Evolutionary conservation across 148 eudicot species (phyloP), one percentile per base, ranked within the genome.

Genomic region (Salicornia ramosissima): DNA sequence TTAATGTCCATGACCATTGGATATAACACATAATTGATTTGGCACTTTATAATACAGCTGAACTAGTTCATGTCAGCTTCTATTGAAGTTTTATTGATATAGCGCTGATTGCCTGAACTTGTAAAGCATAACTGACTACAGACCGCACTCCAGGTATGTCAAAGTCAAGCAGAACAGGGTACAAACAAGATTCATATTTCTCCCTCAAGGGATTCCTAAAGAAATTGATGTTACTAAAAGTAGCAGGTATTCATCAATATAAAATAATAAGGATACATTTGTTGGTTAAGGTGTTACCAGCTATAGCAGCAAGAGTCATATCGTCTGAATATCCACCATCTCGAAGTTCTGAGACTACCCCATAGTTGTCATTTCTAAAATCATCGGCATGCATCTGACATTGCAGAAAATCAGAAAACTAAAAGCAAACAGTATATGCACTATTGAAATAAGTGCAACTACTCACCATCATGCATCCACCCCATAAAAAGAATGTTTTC

Each of bases 261-360:
- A 3, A 49, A 60, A 45, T n/a, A n/a, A n/a, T n/a, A n/a, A n/a
- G n/a, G n/a, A n/a, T n/a, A n/a, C n/a, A n/a, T n/a, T n/a, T n/a
- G n/a, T n/a, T n/a, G n/a, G n/a, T n/a, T n/a, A n/a, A 66, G 10
- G 40, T 42, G 49, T 60, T 87, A 90, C 97, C 98, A 49, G 97
- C 77, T 72, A 93, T 90, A 78, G 98, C 98, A 42, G 98, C 98
- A 81, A 94, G 98, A 77, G 98, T 94, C 98, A 94, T 94, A 81
- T 90, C 98, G 79, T 94, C 98, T 65, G 98, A 94, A 74, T 94
- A 94, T 74, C 98, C 98, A 61, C 98, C 98, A 82, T 90, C 96
- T 47, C 83, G 86, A 77, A 94, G 97, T 72, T 79, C 86, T n/a
- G 97, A 85, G 77, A 94, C 92, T 49, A 94, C 84, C 34, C 87